These are phyloP conservation scores for Pterulicium gracile DNA, from an alignment of 1,284 basidiomycete genomes.

Conservation along the genomic window DNA sequence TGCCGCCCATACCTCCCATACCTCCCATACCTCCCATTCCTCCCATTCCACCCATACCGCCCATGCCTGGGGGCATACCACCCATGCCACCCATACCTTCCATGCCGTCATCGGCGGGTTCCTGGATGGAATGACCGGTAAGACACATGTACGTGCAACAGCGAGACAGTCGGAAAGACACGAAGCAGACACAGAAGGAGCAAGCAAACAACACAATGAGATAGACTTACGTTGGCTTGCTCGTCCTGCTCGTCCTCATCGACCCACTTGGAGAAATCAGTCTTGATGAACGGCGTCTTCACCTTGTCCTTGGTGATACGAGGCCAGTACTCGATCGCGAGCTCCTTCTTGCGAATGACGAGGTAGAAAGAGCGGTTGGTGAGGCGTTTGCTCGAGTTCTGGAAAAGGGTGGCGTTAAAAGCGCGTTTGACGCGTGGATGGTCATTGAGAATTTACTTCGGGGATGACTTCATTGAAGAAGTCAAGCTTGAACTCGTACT, in stretches of 20 bases:
- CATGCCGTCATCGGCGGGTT: constrained; percentile 21
- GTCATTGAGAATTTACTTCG: constrained; percentile 40
- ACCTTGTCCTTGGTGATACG: constrained; percentile 81
- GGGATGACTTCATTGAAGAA: constrained; percentile 66
- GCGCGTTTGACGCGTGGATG: constrained; percentile 2
- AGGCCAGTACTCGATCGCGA: constrained; percentile 76
- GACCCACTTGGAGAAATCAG: constrained; percentile 88
- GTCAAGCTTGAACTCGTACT: constrained; percentile 55
- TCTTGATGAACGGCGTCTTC: constrained; percentile 75
- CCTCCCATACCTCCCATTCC: constrained; percentile 5
- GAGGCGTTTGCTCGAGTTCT: constrained; percentile 58
- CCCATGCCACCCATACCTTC: constrained; percentile 32
- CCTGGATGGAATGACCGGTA: background rate
- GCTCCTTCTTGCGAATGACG: constrained; percentile 74
- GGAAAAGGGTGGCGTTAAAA: constrained; percentile 5
- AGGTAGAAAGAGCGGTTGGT: constrained; percentile 58
- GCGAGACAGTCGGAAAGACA: too few relatives aligned
- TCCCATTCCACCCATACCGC: constrained; percentile 18
- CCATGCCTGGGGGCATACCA: constrained; percentile 25
- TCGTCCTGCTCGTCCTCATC: constrained; percentile 92
- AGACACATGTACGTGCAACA: too few relatives aligned
- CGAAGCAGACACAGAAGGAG: too few relatives aligned
- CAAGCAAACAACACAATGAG: constrained; percentile 32
- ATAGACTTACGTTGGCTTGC: constrained; percentile 30
- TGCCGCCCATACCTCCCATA: constrained; percentile 10